A percentile compares a stretch with the other conserved stretches of the same genome.
Conservation (phyloP, 2,329 filamentous ascomycete genomes). For the Lachnellula willkommii region DNA sequence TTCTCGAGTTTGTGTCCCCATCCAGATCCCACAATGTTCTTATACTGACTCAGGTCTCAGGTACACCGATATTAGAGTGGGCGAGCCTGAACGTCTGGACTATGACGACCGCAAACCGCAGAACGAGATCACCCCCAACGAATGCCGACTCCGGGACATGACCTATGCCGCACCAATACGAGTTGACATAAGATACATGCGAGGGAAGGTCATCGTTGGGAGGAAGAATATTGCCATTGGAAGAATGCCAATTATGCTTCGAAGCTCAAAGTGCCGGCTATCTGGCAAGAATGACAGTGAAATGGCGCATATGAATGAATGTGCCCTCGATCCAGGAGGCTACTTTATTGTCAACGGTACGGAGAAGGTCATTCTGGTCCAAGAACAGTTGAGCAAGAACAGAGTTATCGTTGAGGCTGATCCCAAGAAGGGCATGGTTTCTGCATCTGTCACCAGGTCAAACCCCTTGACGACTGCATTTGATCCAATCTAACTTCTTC, state of each 20-base stretch:
- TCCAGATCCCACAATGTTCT: background rate
- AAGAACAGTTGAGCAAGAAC: constrained; percentile 99
- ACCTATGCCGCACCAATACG: constrained; percentile 96
- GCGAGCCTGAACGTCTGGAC: constrained; percentile 73
- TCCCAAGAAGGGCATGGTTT: constrained; percentile 85
- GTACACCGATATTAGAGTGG: constrained; percentile 85
- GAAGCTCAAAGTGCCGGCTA: constrained; percentile 88
- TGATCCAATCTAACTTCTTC: constrained; percentile 8
- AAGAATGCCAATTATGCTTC: constrained; percentile 92
- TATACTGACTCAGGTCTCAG: constrained; percentile 18
- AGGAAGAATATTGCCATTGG: constrained; percentile 76
- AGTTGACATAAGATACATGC: constrained; percentile 85
- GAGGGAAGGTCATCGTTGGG: constrained; percentile 70
- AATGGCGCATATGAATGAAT: constrained; percentile 92
- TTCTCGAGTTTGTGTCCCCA: constrained; percentile 57
- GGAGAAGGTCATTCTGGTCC: constrained; percentile 97
- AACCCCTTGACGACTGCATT: background rate
- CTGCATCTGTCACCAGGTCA: constrained; percentile 80
- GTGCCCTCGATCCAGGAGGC: constrained; percentile 88
- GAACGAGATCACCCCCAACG: constrained; percentile 82
- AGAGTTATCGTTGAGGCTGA: constrained; percentile 94
- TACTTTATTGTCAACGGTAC: constrained; percentile 98
- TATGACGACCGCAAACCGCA: constrained; percentile 65
- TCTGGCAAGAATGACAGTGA: constrained; percentile 76
- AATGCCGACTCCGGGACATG: constrained; percentile 92